Base-by-base conservation (phyloP, 805 yeast genomes). In the Ogataea allantospora region DNA sequence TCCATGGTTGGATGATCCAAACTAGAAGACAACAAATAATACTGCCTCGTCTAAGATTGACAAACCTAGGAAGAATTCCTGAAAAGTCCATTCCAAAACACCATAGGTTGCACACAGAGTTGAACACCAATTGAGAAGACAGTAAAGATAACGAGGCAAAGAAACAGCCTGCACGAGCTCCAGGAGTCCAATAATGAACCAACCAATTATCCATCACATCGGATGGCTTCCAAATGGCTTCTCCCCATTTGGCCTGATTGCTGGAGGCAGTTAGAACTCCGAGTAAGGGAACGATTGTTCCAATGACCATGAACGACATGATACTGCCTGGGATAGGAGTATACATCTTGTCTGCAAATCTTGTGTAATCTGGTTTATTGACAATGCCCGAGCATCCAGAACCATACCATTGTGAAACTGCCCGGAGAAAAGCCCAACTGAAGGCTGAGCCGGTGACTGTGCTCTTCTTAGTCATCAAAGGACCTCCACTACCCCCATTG, bases 11-110 rank as follows among this genome's bases (percentile, higher is more conserved):
- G 15, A 57, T 48, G 5, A 51, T 62, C 67, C 67, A 62, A 38
- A 63, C 46, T 11, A 56, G 46, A 5, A 64, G 49, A 11, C 50
- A 48, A 31, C 51, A 42, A n/a, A 55, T 38, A 48, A 60, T 61
- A 7, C 60, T 55, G 27, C 83, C 84, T 51, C 85, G 67, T 54
- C 76, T 66, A 35, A 77, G 74, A 58, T 71, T 78, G 46, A 78
- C 55, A 60, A 66, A 78, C 35, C 71, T 68, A 9, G 84, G 84
- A 38, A 74, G 65, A 50, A 77, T 57, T 1, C 77, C 27, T 7
- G 20, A 6, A 26, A 19, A 10, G 12, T 30, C 33, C 33, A 30
- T 30, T 7, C 33, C 33, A 18, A n/a, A n/a, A n/a, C n/a, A n/a
- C n/a, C n/a, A n/a, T n/a, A n/a, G n/a, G n/a, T n/a, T n/a, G n/a